phyloP scores from a whole-genome alignment of 345 rosid species.

The Pistacia vera region DNA sequence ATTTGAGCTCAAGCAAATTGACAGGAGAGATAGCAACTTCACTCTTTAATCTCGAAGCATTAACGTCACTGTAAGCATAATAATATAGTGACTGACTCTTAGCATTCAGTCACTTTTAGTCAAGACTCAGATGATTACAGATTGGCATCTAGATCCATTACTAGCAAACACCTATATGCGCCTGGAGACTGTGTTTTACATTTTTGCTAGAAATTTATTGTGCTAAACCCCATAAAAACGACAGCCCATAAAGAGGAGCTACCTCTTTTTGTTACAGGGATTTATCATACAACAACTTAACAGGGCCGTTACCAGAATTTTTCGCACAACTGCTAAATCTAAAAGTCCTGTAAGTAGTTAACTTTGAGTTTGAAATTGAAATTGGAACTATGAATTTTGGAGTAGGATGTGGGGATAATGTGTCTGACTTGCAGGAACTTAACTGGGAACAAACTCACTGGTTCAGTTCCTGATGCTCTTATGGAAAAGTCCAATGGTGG shows the following conservation, averaged over 20 bases:
- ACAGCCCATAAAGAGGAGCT: background rate
- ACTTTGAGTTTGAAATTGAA: background rate
- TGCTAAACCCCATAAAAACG: background rate
- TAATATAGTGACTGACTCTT: background rate
- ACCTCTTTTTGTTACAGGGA: slow-evolving; percentile 21
- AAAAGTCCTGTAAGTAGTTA: background rate
- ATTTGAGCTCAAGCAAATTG: slow-evolving; percentile 36
- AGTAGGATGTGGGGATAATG: background rate
- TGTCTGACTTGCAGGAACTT: background rate
- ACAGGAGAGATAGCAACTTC: slow-evolving; percentile 17
- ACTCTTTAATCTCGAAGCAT: background rate
- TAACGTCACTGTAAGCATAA: background rate
- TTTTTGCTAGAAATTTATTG: background rate
- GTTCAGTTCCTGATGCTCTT: background rate
- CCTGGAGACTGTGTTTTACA: background rate
- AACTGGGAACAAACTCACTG: background rate
- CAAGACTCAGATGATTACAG: background rate
- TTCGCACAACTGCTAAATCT: slow-evolving; percentile 19
- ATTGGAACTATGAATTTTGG: background rate
- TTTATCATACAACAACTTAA: slow-evolving; percentile 35
- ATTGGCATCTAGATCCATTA: background rate
- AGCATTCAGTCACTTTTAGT: background rate
- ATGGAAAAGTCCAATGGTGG: background rate
- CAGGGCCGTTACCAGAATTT: slow-evolving; percentile 10
- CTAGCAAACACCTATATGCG: background rate